phyloP scores from a whole-genome alignment of 331 rosid genomes.

The Prunus yedoensis region DNA sequence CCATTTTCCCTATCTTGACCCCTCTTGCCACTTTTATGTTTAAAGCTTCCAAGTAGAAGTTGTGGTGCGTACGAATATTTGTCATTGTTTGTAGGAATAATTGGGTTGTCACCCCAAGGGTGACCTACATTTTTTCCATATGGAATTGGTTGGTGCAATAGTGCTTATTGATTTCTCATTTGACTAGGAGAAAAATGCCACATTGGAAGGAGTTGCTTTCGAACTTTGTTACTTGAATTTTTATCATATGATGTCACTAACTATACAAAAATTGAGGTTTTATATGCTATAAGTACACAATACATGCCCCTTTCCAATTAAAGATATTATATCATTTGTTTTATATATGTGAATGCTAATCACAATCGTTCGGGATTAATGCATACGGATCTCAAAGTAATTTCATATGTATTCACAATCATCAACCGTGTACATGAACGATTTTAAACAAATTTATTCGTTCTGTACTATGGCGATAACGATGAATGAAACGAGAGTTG shows the following conservation, averaged over 20 bases:
- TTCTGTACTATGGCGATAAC: no score
- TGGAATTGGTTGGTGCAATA: background rate
- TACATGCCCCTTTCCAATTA: no score
- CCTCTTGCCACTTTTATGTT: background rate
- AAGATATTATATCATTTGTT: no score
- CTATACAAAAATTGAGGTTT: background rate
- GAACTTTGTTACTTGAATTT: background rate
- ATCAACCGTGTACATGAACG: no score
- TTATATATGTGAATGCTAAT: no score
- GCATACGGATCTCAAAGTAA: background rate
- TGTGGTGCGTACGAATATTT: background rate
- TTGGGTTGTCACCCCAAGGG: background rate
- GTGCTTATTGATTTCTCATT: background rate
- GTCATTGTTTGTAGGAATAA: background rate
- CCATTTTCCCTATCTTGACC: conserved; percentile 8
- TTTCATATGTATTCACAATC: background rate
- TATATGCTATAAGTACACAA: background rate
- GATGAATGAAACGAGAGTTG: no score
- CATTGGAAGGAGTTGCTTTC: background rate
- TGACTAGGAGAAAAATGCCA: background rate
- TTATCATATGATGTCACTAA: background rate
- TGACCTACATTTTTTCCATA: background rate
- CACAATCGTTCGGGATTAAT: background rate
- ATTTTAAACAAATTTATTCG: no score
- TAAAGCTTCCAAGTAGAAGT: conserved; percentile 6